Percentiles rank a stretch among this genome's conserved stretches.
phyloP scores from a whole-genome alignment of 352 stramenopile species.

The Lagenidium giganteum region DNA sequence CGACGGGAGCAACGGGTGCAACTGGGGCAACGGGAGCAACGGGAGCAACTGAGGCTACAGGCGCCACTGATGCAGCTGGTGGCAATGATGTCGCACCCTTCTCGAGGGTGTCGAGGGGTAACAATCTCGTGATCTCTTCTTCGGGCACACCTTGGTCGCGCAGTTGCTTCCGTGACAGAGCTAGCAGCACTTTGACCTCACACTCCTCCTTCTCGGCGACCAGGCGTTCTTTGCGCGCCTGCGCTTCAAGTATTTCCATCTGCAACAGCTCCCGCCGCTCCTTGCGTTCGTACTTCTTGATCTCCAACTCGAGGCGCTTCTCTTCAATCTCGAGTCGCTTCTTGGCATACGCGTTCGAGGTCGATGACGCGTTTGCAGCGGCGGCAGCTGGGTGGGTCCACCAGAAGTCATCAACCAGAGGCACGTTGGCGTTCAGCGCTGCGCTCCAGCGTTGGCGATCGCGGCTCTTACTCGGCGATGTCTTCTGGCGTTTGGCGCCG shows the following conservation, averaged over 20 bases:
- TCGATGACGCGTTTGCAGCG: background rate
- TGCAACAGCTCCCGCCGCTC: constrained; percentile 30
- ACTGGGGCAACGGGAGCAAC: too few species aligned
- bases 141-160: constrained; percentile 40
- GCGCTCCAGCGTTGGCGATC: background rate
- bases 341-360: constrained; percentile 17
- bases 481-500: constrained; percentile 19
- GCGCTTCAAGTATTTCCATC: constrained; percentile 39
- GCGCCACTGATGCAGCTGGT: too few species aligned
- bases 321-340: constrained; percentile 52
- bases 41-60: too few species aligned
- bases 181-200: constrained; percentile 36
- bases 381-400: background rate
- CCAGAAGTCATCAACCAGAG: constrained; percentile 22
- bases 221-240: constrained; percentile 32
- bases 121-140: constrained; percentile 45
- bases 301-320: constrained; percentile 43
- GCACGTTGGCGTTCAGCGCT: background rate
- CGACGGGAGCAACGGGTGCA: too few species aligned
- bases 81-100: constrained; percentile 2
- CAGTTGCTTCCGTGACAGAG: constrained; percentile 47
- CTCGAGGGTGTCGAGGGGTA: constrained; percentile 24
- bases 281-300: constrained; percentile 33
- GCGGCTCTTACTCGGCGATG: constrained; percentile 3
- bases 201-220: constrained; percentile 37